Evolutionary conservation across 352 stramenopile species (phyloP).

Genomic region (Pythium insidiosum): DNA sequence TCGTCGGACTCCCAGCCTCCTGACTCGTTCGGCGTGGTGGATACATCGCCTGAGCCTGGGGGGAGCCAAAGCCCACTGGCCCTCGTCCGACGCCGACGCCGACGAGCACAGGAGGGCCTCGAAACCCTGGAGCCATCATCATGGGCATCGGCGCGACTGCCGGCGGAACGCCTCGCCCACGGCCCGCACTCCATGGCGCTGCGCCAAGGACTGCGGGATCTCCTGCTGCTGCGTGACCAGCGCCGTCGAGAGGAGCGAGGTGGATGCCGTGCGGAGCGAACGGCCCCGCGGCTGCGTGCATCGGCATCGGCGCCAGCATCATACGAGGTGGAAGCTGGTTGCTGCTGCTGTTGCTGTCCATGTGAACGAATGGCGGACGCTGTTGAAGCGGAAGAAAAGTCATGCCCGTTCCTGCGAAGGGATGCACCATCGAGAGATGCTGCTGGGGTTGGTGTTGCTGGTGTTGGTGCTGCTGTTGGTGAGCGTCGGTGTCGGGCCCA

Average conservation of each 20-base stretch:
- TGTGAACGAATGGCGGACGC: no score
- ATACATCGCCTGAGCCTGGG: neutral
- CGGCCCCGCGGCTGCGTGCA: constrained; percentile 1
- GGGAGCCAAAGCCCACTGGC: neutral
- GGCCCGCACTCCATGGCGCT: neutral
- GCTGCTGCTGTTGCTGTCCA: no score
- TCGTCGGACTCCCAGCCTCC: neutral
- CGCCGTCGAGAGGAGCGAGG: constrained; percentile 7
- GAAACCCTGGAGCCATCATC: constrained; percentile 2
- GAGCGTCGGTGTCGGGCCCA: neutral
- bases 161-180: constrained; percentile 4
- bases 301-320: constrained; percentile 3
- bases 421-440: neutral
- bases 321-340: no score
- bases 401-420: no score
- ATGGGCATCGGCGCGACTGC: neutral
- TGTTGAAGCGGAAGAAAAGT: no score
- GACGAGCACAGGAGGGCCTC: neutral
- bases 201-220: neutral
- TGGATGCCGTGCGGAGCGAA: constrained; percentile 5
- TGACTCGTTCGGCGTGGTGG: no score
- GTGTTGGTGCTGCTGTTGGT: neutral
- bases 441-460: neutral
- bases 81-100: no score
- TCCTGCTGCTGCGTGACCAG: neutral